Evolutionary conservation across 805 yeast species (phyloP).

Genomic region (Lachancea mirantina): DNA sequence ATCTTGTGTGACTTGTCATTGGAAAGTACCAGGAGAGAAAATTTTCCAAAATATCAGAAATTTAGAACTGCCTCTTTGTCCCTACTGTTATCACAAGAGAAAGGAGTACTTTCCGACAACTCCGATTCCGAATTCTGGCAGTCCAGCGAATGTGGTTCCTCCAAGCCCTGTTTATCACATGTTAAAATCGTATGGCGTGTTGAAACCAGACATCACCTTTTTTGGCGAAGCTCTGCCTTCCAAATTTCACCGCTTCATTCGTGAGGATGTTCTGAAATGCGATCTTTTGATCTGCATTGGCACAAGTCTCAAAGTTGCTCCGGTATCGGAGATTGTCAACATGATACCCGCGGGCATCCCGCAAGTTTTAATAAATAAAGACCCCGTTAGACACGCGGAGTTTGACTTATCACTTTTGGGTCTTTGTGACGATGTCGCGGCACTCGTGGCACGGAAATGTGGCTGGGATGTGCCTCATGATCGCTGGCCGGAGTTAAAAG

Average conservation of each 20-base stretch:
- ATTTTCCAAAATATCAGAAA: slow-evolving; percentile 54
- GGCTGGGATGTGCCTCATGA: slow-evolving; percentile 56
- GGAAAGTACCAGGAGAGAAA: slow-evolving; percentile 56
- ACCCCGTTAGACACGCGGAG: slow-evolving; percentile 65
- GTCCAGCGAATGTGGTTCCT: slow-evolving; percentile 5
- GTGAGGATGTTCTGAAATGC: slow-evolving; percentile 56
- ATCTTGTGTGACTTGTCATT: slow-evolving; percentile 70
- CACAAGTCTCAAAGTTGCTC: slow-evolving; percentile 86
- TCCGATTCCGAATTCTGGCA: slow-evolving; percentile 8
- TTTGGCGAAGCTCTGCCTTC: slow-evolving; percentile 81
- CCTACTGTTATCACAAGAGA: slow-evolving; percentile 49
- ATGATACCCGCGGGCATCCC: slow-evolving; percentile 67
- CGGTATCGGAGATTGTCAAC: slow-evolving; percentile 83
- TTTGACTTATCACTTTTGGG: slow-evolving; percentile 77
- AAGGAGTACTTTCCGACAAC: slow-evolving; percentile 25
- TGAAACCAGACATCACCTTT: slow-evolving; percentile 90
- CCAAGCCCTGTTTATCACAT: slow-evolving; percentile 1
- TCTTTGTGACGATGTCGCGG: slow-evolving; percentile 74
- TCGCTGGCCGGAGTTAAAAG: slow-evolving; percentile 34
- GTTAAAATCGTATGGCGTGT: slow-evolving; percentile 61
- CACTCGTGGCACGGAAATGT: slow-evolving; percentile 49
- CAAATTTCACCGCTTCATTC: slow-evolving; percentile 52
- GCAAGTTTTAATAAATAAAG: slow-evolving; percentile 71
- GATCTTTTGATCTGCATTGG: slow-evolving; percentile 83
- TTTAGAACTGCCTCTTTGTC: slow-evolving; percentile 64